Percentiles rank a stretch among this genome's conserved stretches.
Conservation (phyloP, 192 early-diverging fungal species). For the Umbelopsis sp. region DNA sequence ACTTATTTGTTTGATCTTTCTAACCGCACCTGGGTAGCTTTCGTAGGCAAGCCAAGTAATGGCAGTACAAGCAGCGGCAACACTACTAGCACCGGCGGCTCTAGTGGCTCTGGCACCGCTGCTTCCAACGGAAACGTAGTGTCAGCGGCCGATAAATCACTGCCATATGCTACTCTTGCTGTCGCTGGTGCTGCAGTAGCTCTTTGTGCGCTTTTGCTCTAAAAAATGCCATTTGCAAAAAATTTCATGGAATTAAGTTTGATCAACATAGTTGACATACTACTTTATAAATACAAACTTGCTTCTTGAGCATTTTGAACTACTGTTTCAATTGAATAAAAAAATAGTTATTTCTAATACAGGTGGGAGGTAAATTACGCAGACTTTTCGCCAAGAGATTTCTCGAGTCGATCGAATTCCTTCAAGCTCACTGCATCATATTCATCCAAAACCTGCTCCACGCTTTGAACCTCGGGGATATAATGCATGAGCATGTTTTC, state of each 20-base stretch:
- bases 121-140: not conserved
- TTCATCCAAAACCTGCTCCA: constrained; percentile 90
- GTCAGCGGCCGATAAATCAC: not conserved
- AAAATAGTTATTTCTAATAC: no score
- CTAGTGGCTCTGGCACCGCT: not conserved
- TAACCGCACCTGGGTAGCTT: not conserved
- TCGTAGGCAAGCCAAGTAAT: not conserved
- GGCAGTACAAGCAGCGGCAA: not conserved
- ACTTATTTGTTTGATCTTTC: constrained; percentile 9
- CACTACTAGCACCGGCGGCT: not conserved
- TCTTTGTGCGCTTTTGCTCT: not conserved
- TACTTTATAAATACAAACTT: no score
- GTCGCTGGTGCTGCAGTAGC: not conserved
- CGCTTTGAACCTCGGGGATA: constrained; percentile 87
- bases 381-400: constrained; percentile 31
- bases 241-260: no score
- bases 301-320: no score
- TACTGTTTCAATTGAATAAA: no score
- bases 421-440: constrained; percentile 73
- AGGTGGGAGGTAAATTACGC: not conserved
- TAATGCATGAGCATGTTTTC: constrained; percentile 99
- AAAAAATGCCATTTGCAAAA: not conserved
- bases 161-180: not conserved
- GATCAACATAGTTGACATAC: no score
- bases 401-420: constrained; percentile 93